phyloP scores from a whole-genome alignment of 768 basidiomycete genomes.

The Dioszegia aurantiaca region DNA sequence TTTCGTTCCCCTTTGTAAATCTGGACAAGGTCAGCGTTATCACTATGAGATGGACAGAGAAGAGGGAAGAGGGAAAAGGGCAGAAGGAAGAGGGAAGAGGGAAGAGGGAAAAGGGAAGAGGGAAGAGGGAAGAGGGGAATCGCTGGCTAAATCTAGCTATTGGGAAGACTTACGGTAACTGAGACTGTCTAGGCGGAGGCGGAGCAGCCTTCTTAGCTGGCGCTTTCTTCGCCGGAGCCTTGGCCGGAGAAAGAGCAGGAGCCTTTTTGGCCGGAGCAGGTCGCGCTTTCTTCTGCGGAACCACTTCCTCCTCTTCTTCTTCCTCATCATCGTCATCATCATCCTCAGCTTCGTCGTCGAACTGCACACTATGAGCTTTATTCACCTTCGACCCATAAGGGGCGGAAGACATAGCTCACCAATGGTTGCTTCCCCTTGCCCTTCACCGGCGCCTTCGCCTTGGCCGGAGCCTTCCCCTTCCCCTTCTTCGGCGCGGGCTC shows the following conservation, averaged over 20 bases:
- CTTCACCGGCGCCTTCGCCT: constrained; percentile 27
- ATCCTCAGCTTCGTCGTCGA: constrained; percentile 40
- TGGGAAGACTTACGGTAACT: constrained; percentile 16
- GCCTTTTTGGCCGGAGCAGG: constrained; percentile 17
- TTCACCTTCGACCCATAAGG: no score
- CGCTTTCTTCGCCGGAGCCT: constrained; percentile 57
- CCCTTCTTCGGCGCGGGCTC: constrained; percentile 44
- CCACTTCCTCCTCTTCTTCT: constrained; percentile 41
- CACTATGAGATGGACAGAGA: no score
- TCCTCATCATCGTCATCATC: constrained; percentile 46
- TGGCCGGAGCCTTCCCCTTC: constrained; percentile 36
- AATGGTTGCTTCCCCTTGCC: constrained; percentile 37
- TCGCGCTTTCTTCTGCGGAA: constrained; percentile 29
- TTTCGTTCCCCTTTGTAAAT: not conserved
- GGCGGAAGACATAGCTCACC: constrained; percentile 27
- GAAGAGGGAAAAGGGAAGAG: no score
- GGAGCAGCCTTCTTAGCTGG: constrained; percentile 55
- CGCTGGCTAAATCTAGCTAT: no score
- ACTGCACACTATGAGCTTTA: not conserved
- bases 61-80: no score
- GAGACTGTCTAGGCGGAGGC: constrained; percentile 3
- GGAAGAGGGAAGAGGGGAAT: no score
- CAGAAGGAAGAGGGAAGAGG: no score
- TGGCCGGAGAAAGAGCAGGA: constrained; percentile 18
- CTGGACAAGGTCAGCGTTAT: no score